Base-by-base conservation (phyloP, 2,329 filamentous ascomycete genomes). In the Mariannaea elegans region DNA sequence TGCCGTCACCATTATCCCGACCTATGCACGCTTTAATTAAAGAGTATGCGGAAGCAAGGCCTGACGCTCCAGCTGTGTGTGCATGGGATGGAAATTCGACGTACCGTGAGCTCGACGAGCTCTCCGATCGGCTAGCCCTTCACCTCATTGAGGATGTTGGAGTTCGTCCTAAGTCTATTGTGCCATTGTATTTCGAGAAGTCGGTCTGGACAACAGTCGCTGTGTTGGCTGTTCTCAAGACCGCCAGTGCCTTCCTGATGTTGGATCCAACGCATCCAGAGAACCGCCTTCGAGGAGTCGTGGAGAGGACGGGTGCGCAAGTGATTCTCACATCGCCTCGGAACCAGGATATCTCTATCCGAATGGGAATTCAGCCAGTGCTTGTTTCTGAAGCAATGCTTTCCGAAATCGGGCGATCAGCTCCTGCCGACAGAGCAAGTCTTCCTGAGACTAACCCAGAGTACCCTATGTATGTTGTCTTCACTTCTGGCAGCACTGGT, bases 41-140 rank as follows among this genome's bases (percentile, higher is more conserved):
- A 2, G n/a, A 63, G 1, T 52, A 45, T 0, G 63, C 48, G 27
- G n/a, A 41, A 12, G 2, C 16, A 29, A 3, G 48, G 62, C 10
- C 64, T 60, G 1, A 23, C 50, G 12, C 44, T 42, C 4, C 59
- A 42, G 71, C 70, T 1, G 41, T 72, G 1, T 51, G 24, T 18
- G 62, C 71, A 1, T 73, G 70, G 67, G 69, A 73, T 36, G 67
- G 65, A 2, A n/a, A 64, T 1, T 44, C 70, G 3, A 70, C 68
- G 0, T 73, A 67, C 21, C 12, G 8, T 1, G 45, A 65, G 7
- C 48, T 69, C 6, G 50, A 63, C 10, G 14, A 8, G 1, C 13
- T 56, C 2, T 16, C 66, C 1, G 46, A n/a, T 4, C 7, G 3
- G 1, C 16, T 69, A 6, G 59, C 59, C 2, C 13, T 9, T 12